phyloP scores from a whole-genome alignment of 1,284 basidiomycete genomes.

The Fomes fomentarius region DNA sequence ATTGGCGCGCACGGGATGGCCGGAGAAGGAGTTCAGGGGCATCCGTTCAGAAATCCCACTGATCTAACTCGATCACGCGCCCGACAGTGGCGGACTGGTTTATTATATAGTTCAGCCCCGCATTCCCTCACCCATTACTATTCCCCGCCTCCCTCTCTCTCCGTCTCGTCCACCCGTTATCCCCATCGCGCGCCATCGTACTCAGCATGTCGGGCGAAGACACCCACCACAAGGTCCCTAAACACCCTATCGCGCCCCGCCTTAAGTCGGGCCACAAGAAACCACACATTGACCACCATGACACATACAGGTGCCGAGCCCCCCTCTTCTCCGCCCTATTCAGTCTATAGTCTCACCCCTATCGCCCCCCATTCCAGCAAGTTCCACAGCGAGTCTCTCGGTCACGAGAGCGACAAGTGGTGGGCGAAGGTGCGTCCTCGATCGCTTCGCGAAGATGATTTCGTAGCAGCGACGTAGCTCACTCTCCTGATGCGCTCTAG shows the following conservation, averaged over 20 bases:
- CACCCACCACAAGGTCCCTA: slow-evolving; percentile 29
- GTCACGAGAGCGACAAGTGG: slow-evolving; percentile 80
- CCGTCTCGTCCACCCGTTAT: background rate
- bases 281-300: slow-evolving; percentile 78
- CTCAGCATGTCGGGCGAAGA: slow-evolving; percentile 24
- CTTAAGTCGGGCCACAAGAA: slow-evolving; percentile 59
- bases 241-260: slow-evolving; percentile 72
- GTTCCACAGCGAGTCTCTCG: slow-evolving; percentile 74
- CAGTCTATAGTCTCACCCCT: slow-evolving; percentile 3
- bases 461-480: slow-evolving; percentile 2
- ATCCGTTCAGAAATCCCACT: slow-evolving; percentile 6
- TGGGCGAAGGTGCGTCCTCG: slow-evolving; percentile 75
- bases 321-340: slow-evolving; percentile 14
- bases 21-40: slow-evolving; percentile 19
- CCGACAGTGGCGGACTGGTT: no score
- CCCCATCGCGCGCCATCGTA: slow-evolving; percentile 1
- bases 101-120: no score
- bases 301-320: slow-evolving; percentile 62
- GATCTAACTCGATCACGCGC: slow-evolving; percentile 19
- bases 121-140: slow-evolving; percentile 2
- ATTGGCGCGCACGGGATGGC: background rate
- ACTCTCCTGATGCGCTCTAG: slow-evolving; percentile 40
- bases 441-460: background rate
- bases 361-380: slow-evolving; percentile 7
- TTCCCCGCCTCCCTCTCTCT: slow-evolving; percentile 4